Conservation (phyloP, 2,329 filamentous ascomycete species). For the Beauveria australis region DNA sequence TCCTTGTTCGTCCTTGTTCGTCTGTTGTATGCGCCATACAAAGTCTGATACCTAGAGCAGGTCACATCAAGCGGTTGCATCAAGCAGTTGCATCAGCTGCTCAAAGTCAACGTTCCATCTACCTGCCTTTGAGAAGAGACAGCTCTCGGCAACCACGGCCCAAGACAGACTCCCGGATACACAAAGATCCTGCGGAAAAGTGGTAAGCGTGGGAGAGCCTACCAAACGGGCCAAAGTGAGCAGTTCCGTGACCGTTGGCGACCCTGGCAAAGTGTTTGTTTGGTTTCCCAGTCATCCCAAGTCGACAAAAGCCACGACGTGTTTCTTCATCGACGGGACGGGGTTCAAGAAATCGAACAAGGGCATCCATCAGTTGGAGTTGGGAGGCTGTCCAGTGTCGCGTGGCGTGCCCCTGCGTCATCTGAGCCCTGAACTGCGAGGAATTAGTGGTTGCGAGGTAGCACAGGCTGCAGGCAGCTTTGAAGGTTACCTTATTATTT, state of each 20-base stretch:
- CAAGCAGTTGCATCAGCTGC: neutral
- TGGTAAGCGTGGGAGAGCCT: neutral
- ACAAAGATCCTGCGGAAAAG: neutral
- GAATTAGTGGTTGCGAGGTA: neutral
- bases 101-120: neutral
- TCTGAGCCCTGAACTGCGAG: neutral
- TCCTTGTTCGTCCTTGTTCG: too few relatives aligned
- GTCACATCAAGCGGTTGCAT: neutral
- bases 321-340: neutral
- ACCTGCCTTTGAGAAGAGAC: too few relatives aligned
- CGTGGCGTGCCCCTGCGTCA: constrained; percentile 6
- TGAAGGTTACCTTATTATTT: too few relatives aligned
- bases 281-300: neutral
- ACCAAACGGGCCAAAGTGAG: neutral
- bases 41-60: neutral
- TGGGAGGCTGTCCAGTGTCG: neutral
- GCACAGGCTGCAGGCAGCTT: neutral
- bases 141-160: neutral
- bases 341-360: neutral
- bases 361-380: neutral
- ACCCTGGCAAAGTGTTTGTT: neutral
- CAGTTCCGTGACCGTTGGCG: neutral
- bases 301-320: neutral
- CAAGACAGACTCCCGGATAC: neutral
- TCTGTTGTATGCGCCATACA: neutral